phyloP scores from a whole-genome alignment of 1,139 yeast species.

The Pichia sp. region DNA sequence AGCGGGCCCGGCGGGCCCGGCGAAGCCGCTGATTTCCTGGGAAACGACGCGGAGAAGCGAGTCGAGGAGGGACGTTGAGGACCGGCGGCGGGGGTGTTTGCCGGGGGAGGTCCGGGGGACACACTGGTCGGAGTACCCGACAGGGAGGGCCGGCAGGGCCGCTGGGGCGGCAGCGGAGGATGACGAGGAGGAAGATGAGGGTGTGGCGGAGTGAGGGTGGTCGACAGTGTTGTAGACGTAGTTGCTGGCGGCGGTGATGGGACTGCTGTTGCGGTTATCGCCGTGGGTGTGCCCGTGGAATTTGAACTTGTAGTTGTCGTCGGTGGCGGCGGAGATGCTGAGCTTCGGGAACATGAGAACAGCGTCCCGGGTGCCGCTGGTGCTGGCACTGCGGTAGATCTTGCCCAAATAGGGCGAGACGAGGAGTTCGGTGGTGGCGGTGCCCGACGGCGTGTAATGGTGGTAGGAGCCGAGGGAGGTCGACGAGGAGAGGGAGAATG shows the following conservation, averaged over 20 bases:
- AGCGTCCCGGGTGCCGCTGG: neutral
- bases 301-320: neutral
- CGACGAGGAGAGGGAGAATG: neutral
- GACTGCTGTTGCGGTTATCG: too few species aligned
- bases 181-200: neutral
- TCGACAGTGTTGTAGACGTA: neutral
- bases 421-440: neutral
- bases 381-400: neutral
- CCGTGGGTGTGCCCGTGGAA: neutral
- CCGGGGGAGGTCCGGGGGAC: neutral
- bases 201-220: neutral
- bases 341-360: neutral
- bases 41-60: conserved; percentile 7
- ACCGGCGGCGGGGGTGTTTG: neutral
- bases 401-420: neutral
- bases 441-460: neutral
- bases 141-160: too few species aligned
- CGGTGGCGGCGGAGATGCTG: neutral
- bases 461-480: neutral
- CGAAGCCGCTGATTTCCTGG: neutral
- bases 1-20: neutral
- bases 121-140: neutral
- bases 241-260: neutral
- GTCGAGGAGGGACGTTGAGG: neutral
- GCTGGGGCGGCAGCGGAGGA: neutral